Base-by-base conservation (phyloP, 352 stramenopile species). In the Aphanomyces cochlioides region DNA sequence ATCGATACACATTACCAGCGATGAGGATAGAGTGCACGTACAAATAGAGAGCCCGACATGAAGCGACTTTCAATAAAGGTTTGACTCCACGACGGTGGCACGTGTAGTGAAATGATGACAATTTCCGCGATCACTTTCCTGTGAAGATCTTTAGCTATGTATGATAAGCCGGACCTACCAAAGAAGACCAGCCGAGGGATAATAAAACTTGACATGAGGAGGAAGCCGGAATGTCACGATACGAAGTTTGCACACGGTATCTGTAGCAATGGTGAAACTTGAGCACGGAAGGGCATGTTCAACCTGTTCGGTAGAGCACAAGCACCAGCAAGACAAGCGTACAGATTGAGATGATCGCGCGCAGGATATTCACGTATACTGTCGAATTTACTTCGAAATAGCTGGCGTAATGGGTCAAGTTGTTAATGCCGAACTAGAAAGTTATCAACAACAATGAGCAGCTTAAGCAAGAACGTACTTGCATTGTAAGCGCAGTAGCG, bases 271-370 rank as follows among this genome's bases (percentile, higher is more conserved):
- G 28, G 28, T 28, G 28, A 28, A 28, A 28, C 28, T 28, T 0
- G 28, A 28, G 19, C 19, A 19, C 6, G 5, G 12, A 40, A 36
- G 19, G 19, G n/a, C 4, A 63, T 12, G 47, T 61, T 28, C 28
- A 28, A 70, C 64, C 64, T 4, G 28, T 39, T 5, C 64, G 64
- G 3, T 40, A 19, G 13, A 70, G 17, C 8, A 70, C 13, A 21
- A 70, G 54, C 15, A 43, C 64, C 10, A 61, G 39, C 36, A 70
- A 50, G 47, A 70, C 47, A 19, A 70, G 36, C 15, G 64, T 70
- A 39, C 12, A n/a, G 17, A 41, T 47, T 15, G 64, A 47, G 15
- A 70, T 37, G 21, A 70, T 45, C 15, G 54, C 39, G 10, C 64
- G 48, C 21, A 70, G 40, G 34, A 70, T 37, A 13, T 61, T 17